A percentile compares a stretch with the other conserved stretches of the same genome.
These are phyloP conservation scores for Phaeomoniella chlamydospora DNA, from an alignment of 2,329 filamentous ascomycete genomes.

Conservation along the genomic window DNA sequence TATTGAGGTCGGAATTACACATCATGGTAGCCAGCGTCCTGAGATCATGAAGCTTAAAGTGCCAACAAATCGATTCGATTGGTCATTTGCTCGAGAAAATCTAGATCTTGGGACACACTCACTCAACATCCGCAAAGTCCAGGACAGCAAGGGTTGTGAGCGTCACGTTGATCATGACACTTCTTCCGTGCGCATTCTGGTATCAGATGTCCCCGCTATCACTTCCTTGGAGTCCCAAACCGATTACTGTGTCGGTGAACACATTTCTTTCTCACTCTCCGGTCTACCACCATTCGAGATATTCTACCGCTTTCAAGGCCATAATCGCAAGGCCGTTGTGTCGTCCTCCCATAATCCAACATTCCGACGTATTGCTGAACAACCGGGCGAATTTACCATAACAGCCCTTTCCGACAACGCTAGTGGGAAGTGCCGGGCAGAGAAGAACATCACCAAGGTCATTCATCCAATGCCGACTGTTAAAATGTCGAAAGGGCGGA, in stretches of 20 bases:
- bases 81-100: constrained; percentile 71
- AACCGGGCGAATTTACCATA: constrained; percentile 76
- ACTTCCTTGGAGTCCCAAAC: constrained; percentile 69
- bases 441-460: constrained; percentile 60
- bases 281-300: constrained; percentile 88
- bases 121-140: constrained; percentile 77
- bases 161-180: constrained; percentile 56
- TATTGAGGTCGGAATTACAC: constrained; percentile 84
- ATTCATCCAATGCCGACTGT: constrained; percentile 92
- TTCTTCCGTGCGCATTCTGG: constrained; percentile 74
- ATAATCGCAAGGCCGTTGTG: constrained; percentile 63
- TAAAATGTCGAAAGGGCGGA: constrained; percentile 69
- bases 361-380: constrained; percentile 87
- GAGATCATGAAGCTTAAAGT: constrained; percentile 72
- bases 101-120: constrained; percentile 82
- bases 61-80: constrained; percentile 56
- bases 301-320: constrained; percentile 75
- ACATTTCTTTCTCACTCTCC: constrained; percentile 79
- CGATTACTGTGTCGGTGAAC: constrained; percentile 92
- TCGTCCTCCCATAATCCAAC: constrained; percentile 47
- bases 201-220: constrained; percentile 86
- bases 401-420: constrained; percentile 77
- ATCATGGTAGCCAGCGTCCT: constrained; percentile 58
- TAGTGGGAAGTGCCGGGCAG: constrained; percentile 65
- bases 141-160: constrained; percentile 76